phyloP scores from a whole-genome alignment of 2,329 filamentous ascomycete species.

The Fusarium pseudonygamai region DNA sequence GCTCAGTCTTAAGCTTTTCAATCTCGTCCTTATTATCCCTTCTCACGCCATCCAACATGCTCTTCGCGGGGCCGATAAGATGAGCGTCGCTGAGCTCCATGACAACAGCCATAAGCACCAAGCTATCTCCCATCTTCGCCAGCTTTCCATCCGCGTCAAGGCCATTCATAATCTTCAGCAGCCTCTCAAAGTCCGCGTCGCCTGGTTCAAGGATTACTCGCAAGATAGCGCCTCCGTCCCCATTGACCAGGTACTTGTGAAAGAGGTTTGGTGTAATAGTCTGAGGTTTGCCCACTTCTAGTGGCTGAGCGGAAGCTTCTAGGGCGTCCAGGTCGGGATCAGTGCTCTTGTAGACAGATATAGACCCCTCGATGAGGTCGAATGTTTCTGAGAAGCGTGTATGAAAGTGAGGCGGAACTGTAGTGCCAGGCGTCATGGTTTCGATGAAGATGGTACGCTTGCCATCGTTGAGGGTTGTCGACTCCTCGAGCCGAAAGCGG shows the following conservation, averaged over 20 bases:
- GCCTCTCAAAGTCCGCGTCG: background rate
- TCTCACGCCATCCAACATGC: background rate
- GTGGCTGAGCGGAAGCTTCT: background rate
- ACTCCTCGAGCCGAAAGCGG: constrained; percentile 3
- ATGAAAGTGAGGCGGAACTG: background rate
- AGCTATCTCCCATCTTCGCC: background rate
- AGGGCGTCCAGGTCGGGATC: background rate
- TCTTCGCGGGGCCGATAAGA: background rate
- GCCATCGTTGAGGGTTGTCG: background rate
- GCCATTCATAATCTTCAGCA: background rate
- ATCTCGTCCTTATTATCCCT: background rate
- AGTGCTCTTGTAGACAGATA: background rate
- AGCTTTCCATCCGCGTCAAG: background rate
- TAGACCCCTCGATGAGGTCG: background rate
- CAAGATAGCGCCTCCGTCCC: background rate
- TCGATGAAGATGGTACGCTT: constrained; percentile 5
- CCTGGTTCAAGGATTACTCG: background rate
- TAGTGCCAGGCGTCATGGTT: constrained; percentile 4
- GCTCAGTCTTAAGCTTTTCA: background rate
- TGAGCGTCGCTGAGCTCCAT: constrained; percentile 10
- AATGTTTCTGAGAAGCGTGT: background rate
- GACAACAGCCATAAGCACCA: background rate
- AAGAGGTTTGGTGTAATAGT: background rate
- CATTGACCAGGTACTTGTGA: background rate
- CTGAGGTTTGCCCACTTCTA: background rate